Evolutionary conservation across 805 yeast species (phyloP).

Genomic region (Metschnikowia peoriensis): DNA sequence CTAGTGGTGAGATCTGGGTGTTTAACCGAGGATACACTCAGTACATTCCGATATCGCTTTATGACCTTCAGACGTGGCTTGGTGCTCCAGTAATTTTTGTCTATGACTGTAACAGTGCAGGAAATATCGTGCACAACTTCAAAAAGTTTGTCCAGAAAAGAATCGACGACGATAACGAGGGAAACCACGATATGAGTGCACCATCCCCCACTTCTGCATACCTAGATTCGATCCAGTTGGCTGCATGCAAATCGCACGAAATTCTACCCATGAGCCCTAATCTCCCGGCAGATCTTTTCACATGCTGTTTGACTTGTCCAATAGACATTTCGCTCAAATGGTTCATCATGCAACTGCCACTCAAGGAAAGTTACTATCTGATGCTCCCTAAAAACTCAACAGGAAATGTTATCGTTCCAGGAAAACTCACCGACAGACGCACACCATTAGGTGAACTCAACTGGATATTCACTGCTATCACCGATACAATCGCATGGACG

Average conservation of each 20-base stretch:
- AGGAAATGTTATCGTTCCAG: conserved; percentile 75
- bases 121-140: conserved; percentile 86
- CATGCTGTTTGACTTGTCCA: conserved; percentile 94
- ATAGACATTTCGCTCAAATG: conserved; percentile 91
- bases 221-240: conserved; percentile 86
- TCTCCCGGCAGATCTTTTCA: conserved; percentile 91
- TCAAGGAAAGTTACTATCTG: conserved; percentile 49
- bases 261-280: conserved; percentile 89
- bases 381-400: conserved; percentile 46
- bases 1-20: conserved; percentile 97
- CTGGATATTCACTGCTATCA: conserved; percentile 97
- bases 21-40: conserved; percentile 96
- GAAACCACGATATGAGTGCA: conserved; percentile 47
- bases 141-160: conserved; percentile 87
- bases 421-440: conserved; percentile 85
- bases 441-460: conserved; percentile 95
- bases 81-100: conserved; percentile 97
- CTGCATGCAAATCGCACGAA: conserved; percentile 88
- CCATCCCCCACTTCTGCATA: conserved; percentile 68
- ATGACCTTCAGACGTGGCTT: conserved; percentile 93
- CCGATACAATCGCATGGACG: conserved; percentile 98
- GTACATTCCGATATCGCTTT: conserved; percentile 93
- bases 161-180: conserved; percentile 78
- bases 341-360: conserved; percentile 82
- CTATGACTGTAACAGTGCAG: conserved; percentile 93